Evolutionary conservation across 352 stramenopile genomes (phyloP).

Genomic region (Nannochloropsis limnetica): DNA sequence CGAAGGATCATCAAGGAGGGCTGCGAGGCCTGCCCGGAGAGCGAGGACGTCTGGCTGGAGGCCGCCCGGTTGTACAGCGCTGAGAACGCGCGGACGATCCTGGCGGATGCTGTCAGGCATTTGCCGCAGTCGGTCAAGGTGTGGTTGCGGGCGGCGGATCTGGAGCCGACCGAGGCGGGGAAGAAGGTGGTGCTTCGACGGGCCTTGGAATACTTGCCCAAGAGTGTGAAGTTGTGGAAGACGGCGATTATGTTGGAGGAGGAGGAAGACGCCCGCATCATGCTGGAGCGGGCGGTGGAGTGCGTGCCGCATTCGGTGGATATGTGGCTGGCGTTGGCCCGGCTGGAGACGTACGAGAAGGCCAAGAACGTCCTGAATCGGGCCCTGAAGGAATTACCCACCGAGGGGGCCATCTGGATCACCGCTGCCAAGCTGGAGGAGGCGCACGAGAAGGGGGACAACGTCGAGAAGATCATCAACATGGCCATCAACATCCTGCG

Average conservation of each 20-base stretch:
- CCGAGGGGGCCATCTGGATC: conserved; percentile 94
- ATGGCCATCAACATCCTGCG: conserved; percentile 70
- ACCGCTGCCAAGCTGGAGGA: conserved; percentile 97
- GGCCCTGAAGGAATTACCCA: conserved; percentile 78
- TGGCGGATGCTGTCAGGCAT: conserved; percentile 82
- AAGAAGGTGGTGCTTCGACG: conserved; percentile 70
- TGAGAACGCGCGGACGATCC: conserved; percentile 90
- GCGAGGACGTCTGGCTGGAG: conserved; percentile 98
- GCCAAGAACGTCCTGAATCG: conserved; percentile 91
- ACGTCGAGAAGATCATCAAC: conserved; percentile 68
- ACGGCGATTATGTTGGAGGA: conserved; percentile 92
- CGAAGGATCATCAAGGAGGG: conserved; percentile 94
- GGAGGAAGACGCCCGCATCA: conserved; percentile 81
- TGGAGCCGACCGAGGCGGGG: conserved; percentile 77
- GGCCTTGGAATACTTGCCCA: conserved; percentile 46
- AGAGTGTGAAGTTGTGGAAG: conserved; percentile 80
- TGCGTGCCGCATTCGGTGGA: conserved; percentile 92
- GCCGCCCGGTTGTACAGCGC: conserved; percentile 84
- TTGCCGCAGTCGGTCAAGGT: conserved; percentile 86
- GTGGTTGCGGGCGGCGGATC: conserved; percentile 85
- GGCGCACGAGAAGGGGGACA: conserved; percentile 76
- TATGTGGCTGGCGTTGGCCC: conserved; percentile 93
- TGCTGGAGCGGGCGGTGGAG: conserved; percentile 92
- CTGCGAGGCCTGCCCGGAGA: conserved; percentile 85
- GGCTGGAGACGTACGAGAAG: conserved; percentile 95